These are phyloP conservation scores for Mimosa bimucronata DNA, from an alignment of 306 rosid genomes.

Conservation along the genomic window DNA sequence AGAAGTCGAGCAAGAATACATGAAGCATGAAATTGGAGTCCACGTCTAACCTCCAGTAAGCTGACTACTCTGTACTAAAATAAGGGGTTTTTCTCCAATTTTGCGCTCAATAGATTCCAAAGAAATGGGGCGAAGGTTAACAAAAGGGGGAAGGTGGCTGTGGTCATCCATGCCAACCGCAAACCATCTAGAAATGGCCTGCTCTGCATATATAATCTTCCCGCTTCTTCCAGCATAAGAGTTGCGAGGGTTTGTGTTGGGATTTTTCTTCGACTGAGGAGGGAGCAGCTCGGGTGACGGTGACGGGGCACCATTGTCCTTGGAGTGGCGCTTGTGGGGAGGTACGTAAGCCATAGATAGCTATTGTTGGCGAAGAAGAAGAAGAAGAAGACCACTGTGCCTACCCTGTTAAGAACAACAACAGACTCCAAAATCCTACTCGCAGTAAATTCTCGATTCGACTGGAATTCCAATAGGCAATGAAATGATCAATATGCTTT, in stretches of 20 bases:
- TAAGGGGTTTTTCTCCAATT: slow-evolving; percentile 36
- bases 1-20: neutral
- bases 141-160: slow-evolving; percentile 33
- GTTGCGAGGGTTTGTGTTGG: neutral
- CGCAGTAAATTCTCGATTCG: no score
- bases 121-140: slow-evolving; percentile 38
- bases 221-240: neutral
- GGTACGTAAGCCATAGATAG: slow-evolving; percentile 60
- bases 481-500: no score
- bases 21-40: neutral
- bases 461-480: no score
- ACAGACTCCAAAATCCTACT: no score
- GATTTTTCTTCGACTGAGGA: slow-evolving; percentile 34
- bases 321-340: slow-evolving; percentile 56
- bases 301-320: slow-evolving; percentile 23
- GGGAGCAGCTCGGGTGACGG: slow-evolving; percentile 48
- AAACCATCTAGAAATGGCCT: slow-evolving; percentile 38
- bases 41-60: slow-evolving; percentile 32
- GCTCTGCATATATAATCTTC: slow-evolving; percentile 26
- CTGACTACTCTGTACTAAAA: slow-evolving; percentile 23
- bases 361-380: neutral
- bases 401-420: no score
- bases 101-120: slow-evolving; percentile 16
- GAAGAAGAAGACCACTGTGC: no score
- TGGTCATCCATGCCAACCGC: slow-evolving; percentile 40